Base-by-base conservation (phyloP, 495 filamentous ascomycete genomes). In the Podospora tetraspora region DNA sequence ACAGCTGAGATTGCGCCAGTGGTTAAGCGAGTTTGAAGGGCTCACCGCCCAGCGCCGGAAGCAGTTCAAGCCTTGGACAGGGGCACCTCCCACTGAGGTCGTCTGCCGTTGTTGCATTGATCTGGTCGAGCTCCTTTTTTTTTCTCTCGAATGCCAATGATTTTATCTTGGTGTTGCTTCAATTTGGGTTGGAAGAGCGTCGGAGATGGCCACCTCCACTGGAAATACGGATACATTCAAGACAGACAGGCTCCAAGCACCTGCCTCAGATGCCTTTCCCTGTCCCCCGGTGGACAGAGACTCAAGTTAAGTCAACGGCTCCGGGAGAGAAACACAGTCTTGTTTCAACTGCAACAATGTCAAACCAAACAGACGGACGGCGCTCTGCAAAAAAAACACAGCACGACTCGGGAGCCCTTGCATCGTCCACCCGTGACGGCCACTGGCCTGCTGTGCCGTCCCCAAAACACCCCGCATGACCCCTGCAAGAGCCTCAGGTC, bases 1-100 rank as follows among this genome's bases (percentile, higher is more conserved):
- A 72, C 66, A 64, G 70, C 71, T 79, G 77, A 79, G 76, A 75
- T 75, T 75, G 72, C 74, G 64, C 76, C 75, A 77, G 72, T 67
- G 29, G 68, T 65, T 76, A 78, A 74, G 75, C 77, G 77, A 78
- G 77, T 79, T 79, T 79, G 67, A 77, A 77, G 72, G 73, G 66
- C 69, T 57, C 66, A 37, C 37, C 66, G 69, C 73, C 72, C 73
- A 70, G 72, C 73, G 59, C 71, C 76, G 77, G 76, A 78, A 75
- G 62, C 69, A 72, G 73, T 71, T 68, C 59, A 67, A 72, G 69
- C 73, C 73, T 71, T 73, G 69, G 70, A 69, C 75, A 59, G 72
- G 76, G 73, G 71, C 57, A 66, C 23, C 60, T 19, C 16, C 43
- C 32, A 30, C 29, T n/a, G n/a, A n/a, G n/a, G n/a, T 10, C 8